These are phyloP conservation scores for Ocimum tenuiflorum DNA, from an alignment of 257 asterid genomes.

Conservation along the genomic window DNA sequence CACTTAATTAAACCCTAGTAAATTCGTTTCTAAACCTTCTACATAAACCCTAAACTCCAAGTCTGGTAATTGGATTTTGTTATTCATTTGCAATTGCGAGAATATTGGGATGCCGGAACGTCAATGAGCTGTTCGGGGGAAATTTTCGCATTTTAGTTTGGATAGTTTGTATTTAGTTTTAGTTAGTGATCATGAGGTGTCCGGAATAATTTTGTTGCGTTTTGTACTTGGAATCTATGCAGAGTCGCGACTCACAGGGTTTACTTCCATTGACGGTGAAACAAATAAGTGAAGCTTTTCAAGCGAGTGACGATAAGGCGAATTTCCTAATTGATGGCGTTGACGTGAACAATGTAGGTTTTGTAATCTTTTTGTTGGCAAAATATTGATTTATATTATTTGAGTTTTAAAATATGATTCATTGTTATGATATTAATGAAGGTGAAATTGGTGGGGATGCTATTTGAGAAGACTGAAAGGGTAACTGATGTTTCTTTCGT, in stretches of 20 bases:
- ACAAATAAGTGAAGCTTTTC: conserved; percentile 70
- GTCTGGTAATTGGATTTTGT: background rate
- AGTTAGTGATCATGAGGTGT: background rate
- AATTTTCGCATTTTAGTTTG: background rate
- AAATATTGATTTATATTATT: background rate
- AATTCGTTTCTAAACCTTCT: background rate
- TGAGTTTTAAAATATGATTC: background rate
- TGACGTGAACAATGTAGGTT: conserved; percentile 64
- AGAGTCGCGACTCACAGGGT: conserved; percentile 79
- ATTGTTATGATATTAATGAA: conserved; percentile 16
- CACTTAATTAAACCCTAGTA: background rate
- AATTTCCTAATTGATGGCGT: conserved; percentile 68
- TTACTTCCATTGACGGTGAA: conserved; percentile 78
- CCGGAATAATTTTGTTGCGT: background rate
- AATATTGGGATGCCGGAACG: background rate
- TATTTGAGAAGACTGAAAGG: conserved; percentile 49
- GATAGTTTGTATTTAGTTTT: background rate
- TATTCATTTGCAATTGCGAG: background rate
- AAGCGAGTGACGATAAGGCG: conserved; percentile 55
- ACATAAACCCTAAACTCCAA: conserved; percentile 28
- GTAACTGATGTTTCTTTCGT: conserved; percentile 62
- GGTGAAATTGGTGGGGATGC: conserved; percentile 77
- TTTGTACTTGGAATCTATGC: conserved; percentile 15
- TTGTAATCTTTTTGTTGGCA: background rate
- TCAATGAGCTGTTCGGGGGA: background rate